Percentiles rank a stretch among this genome's conserved stretches.
phyloP scores from a whole-genome alignment of 441 rosid species.

The Adansonia rubrostipa region DNA sequence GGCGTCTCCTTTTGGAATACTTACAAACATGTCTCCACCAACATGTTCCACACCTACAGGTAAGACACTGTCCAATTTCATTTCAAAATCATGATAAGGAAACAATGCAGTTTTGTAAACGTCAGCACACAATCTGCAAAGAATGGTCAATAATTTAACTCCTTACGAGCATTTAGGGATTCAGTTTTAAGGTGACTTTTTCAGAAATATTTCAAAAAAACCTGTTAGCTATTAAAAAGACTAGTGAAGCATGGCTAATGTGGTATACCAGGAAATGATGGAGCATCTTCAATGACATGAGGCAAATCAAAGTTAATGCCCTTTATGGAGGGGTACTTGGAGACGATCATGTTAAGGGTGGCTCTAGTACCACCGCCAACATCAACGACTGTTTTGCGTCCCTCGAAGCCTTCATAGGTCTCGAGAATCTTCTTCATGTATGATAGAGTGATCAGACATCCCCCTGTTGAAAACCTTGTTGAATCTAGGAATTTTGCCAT shows the following conservation, averaged over 20 bases:
- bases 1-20: conserved; percentile 76
- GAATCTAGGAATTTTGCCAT: conserved; percentile 76
- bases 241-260: not conserved
- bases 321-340: conserved; percentile 60
- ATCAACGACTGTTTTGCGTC: conserved; percentile 58
- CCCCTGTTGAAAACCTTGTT: conserved; percentile 65
- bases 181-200: not conserved
- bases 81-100: not conserved
- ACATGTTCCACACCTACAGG: conserved; percentile 65
- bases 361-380: conserved; percentile 87
- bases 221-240: not conserved
- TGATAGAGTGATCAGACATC: conserved; percentile 71
- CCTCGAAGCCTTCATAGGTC: conserved; percentile 68
- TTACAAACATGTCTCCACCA: conserved; percentile 82
- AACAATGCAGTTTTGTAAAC: not conserved
- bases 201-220: no score
- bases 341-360: conserved; percentile 65
- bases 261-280: conserved; percentile 54
- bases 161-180: not conserved
- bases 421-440: conserved; percentile 72
- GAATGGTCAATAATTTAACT: not conserved
- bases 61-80: conserved; percentile 2
- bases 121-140: not conserved
- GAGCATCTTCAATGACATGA: conserved; percentile 68
- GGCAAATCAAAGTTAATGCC: conserved; percentile 87